Evolutionary conservation across 2,329 filamentous ascomycete species (phyloP), one percentile per base, ranked within the genome.

Genomic region (Ophiostoma pallidulum): DNA sequence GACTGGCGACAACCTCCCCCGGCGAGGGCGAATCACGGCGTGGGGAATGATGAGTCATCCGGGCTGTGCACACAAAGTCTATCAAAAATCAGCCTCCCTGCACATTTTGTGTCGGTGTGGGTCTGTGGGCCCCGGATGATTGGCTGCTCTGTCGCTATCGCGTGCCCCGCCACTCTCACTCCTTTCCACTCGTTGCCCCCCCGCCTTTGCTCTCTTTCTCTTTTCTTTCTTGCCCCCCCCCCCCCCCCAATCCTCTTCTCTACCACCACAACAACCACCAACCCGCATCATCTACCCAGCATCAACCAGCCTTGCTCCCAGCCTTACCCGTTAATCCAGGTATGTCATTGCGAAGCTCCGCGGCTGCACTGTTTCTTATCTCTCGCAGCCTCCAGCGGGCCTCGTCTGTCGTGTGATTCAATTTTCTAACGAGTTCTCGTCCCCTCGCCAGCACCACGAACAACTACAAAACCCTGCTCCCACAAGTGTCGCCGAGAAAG

Each of bases 91-190:
- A 44, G 41, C 24, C 24, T 10, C 32, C 41, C 24, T 37, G 20
- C n/a, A 13, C 37, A 41, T n/a, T 41, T 49, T 49, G 45, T 39
- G 35, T 40, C 44, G 37, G 41, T 42, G 47, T 46, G 53, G 53
- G 39, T 22, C 47, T 16, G 1, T 13, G 6, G 2, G 4, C 19
- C 1, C 4, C n/a, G 7, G 16, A 0, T 52, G 37, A 55, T 55
- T 54, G 52, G 53, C 14, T 1, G 10, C 2, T 31, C 3, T 16
- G 13, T 31, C 37, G 37, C 22, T 38, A 49, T 47, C 45, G 50
- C 48, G 50, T 54, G 53, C 53, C 53, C 53, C 53, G 53, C 53
- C 53, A 55, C 51, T 33, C 14, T 24, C 42, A 10, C 24, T 39
- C 40, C 26, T 37, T 41, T 36, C 42, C 32, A 33, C 45, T 46